Conservation (phyloP, 495 filamentous ascomycete genomes). For the Pseudoneurospora amorphoporcata region DNA sequence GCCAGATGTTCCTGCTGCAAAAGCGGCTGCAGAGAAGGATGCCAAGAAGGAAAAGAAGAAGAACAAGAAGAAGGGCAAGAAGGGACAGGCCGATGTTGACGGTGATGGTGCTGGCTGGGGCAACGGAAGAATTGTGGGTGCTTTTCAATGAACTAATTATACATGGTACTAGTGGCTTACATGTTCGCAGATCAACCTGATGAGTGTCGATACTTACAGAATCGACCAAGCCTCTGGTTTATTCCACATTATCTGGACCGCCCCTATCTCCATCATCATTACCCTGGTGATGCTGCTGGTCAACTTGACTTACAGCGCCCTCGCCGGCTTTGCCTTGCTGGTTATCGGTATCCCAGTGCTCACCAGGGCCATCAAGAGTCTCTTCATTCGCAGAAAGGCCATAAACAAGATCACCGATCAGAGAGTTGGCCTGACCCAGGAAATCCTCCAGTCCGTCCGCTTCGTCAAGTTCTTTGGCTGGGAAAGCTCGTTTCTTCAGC, state of each 20-base stretch:
- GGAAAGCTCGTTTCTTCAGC: constrained; percentile 76
- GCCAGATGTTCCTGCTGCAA: constrained; percentile 20
- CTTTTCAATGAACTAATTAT: not conserved
- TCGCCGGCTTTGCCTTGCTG: constrained; percentile 77
- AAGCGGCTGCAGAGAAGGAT: constrained; percentile 21
- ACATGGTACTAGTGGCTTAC: constrained; percentile 2
- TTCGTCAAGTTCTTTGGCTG: constrained; percentile 97
- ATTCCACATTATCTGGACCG: constrained; percentile 85
- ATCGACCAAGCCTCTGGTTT: constrained; percentile 76
- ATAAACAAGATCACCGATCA: constrained; percentile 94
- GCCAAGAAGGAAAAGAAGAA: constrained; percentile 25
- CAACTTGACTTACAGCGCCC: constrained; percentile 79
- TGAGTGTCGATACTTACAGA: constrained; percentile 88
- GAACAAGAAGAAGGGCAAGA: constrained; percentile 22
- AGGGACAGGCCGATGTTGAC: constrained; percentile 33
- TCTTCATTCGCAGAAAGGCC: constrained; percentile 57
- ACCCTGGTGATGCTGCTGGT: constrained; percentile 69
- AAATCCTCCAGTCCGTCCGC: constrained; percentile 79
- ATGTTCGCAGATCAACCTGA: constrained; percentile 51
- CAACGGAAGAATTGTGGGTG: constrained; percentile 64
- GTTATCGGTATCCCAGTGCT: constrained; percentile 67
- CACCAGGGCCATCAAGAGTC: constrained; percentile 56
- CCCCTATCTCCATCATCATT: constrained; percentile 65
- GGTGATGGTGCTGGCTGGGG: constrained; percentile 74
- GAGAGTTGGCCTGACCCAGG: constrained; percentile 81